These are phyloP conservation scores for Comarum palustre DNA, from an alignment of 306 rosid species.

Conservation along the genomic window DNA sequence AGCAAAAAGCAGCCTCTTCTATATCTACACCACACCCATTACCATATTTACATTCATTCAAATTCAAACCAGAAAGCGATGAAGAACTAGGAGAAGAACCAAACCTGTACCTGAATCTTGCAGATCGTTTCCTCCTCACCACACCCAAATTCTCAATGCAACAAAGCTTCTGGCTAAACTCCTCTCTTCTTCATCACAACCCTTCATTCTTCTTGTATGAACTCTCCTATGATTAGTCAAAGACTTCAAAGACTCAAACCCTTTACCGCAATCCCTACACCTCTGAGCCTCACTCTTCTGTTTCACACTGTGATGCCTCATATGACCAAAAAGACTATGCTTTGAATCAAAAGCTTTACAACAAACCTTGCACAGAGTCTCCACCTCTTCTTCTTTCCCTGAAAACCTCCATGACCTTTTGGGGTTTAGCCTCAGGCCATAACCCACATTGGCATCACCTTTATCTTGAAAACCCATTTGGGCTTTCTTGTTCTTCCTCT, in stretches of 20 bases:
- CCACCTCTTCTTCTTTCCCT: neutral
- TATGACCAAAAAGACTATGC: slow-evolving; percentile 48
- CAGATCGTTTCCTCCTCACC: slow-evolving; percentile 43
- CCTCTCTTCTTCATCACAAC: slow-evolving; percentile 5
- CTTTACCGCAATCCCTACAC: slow-evolving; percentile 37
- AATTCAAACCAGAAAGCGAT: slow-evolving; percentile 17
- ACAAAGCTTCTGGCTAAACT: slow-evolving; percentile 16
- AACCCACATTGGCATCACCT: slow-evolving; percentile 16
- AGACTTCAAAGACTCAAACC: slow-evolving; percentile 31
- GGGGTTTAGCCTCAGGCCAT: slow-evolving; percentile 46
- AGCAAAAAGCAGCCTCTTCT: slow-evolving; percentile 35
- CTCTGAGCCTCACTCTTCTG: slow-evolving; percentile 24
- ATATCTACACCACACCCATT: slow-evolving; percentile 25
- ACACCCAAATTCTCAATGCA: slow-evolving; percentile 22
- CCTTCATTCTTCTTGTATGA: slow-evolving; percentile 10
- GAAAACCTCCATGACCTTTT: slow-evolving; percentile 42
- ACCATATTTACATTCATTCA: slow-evolving; percentile 21
- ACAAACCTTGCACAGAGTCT: slow-evolving; percentile 33
- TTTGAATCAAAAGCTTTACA: slow-evolving; percentile 35
- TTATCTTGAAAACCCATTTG: slow-evolving; percentile 5
- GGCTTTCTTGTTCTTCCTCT: slow-evolving; percentile 7
- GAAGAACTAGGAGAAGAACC: slow-evolving; percentile 16
- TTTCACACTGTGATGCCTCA: slow-evolving; percentile 47
- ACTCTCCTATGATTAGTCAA: slow-evolving; percentile 26
- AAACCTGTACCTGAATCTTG: slow-evolving; percentile 33